These are phyloP conservation scores for Phaeophleospora eucalypticola DNA, from an alignment of 2,329 filamentous ascomycete species.

Conservation along the genomic window DNA sequence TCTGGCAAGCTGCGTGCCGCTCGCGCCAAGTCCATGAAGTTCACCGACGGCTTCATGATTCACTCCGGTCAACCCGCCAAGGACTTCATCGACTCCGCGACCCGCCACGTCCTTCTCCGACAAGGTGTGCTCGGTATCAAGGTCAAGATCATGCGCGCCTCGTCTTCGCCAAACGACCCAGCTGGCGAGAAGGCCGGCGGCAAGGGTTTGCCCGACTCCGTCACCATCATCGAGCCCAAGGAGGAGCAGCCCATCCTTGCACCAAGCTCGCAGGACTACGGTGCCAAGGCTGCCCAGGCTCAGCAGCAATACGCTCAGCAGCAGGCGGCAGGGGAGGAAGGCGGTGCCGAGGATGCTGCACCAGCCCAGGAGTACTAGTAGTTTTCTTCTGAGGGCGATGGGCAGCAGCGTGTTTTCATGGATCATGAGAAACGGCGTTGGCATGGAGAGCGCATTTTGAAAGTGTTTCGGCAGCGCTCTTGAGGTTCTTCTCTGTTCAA, in stretches of 20 bases:
- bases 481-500: too few relatives aligned
- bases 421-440: conserved; percentile 1
- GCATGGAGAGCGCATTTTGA: conserved; percentile 6
- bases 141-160: conserved; percentile 99
- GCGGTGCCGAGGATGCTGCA: conserved; percentile 13
- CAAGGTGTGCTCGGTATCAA: conserved; percentile 99
- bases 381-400: conserved; percentile 3
- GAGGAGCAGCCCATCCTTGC: conserved; percentile 94
- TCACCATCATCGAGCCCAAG: conserved; percentile 99
- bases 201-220: conserved; percentile 95
- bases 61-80: conserved; percentile 99
- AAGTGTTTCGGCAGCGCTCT: conserved; percentile 4
- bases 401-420: conserved; percentile 3
- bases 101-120: conserved; percentile 98
- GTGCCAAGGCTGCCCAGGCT: conserved; percentile 75
- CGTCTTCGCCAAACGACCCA: conserved; percentile 62
- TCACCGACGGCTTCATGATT: conserved; percentile 99
- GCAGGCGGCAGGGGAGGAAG: conserved; percentile 27
- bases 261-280: conserved; percentile 97
- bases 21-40: conserved; percentile 99
- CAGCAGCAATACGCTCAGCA: too few relatives aligned
- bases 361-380: conserved; percentile 19
- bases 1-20: conserved; percentile 98
- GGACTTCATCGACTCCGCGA: conserved; percentile 98
- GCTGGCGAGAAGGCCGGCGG: conserved; percentile 97